Conservation (phyloP, 306 rosid genomes). For the Inga leiocalycina region DNA sequence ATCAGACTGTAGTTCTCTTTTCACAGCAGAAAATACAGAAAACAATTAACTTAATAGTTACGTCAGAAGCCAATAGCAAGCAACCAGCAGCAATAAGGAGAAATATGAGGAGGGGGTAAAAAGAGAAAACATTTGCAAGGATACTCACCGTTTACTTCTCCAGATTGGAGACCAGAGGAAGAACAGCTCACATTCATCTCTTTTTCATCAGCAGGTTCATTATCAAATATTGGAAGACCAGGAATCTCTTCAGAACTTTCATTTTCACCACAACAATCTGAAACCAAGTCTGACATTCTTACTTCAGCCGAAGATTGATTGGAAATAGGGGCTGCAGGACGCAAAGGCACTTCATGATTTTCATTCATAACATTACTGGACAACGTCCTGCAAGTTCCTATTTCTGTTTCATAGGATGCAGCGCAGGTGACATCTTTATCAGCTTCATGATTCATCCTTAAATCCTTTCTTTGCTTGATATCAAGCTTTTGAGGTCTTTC, state of each 20-base stretch:
- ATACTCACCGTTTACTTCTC: constrained; percentile 54
- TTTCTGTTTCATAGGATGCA: constrained; percentile 20
- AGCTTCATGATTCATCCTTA: constrained; percentile 31
- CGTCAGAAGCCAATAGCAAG: constrained; percentile 31
- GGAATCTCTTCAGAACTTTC: constrained; percentile 42
- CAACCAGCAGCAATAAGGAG: constrained; percentile 23
- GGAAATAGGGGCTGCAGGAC: constrained; percentile 31
- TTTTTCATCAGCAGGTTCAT: constrained; percentile 29
- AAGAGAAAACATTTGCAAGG: neutral
- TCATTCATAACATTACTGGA: constrained; percentile 34
- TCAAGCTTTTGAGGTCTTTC: constrained; percentile 33
- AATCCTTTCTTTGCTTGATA: constrained; percentile 35
- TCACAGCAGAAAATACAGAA: constrained; percentile 21
- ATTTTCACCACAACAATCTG: constrained; percentile 36
- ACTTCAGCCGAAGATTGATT: constrained; percentile 38
- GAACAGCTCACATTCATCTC: constrained; percentile 40
- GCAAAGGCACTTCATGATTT: constrained; percentile 32
- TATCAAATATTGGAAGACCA: constrained; percentile 18
- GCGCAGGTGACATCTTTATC: constrained; percentile 32
- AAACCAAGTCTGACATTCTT: constrained; percentile 25
- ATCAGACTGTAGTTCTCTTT: constrained; percentile 26
- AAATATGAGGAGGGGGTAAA: neutral
- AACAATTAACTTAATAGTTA: constrained; percentile 1
- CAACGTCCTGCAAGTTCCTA: constrained; percentile 34
- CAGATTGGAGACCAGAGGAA: constrained; percentile 39